Base-by-base conservation (phyloP, 2,329 filamentous ascomycete species). In the Colletotrichum brevisporum region DNA sequence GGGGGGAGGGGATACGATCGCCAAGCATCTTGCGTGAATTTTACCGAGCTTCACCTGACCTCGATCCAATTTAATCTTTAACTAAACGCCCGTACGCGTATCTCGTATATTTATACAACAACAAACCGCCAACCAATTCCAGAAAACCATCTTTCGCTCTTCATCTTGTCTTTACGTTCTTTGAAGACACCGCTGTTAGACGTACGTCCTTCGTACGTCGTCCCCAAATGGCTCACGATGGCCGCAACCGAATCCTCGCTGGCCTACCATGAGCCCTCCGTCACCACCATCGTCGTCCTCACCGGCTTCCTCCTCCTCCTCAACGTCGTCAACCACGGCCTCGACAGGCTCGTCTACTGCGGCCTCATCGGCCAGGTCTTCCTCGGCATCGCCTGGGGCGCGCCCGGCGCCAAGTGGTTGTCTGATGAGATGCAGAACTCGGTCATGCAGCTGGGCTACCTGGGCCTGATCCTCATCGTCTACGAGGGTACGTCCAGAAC, bases 301-400 rank as follows among this genome's bases (percentile, higher is more conserved):
- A 81, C 90, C 0, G 89, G 88, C 0, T 90, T 94, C 72, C 77
- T 94, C 0, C 75, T 93, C 0, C 76, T 88, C 0, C 83, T 93
- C 52, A 93, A 93, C 71, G 52, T 86, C 6, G 73, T 88, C 69
- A 89, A 90, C 71, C 82, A 82, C 63, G 74, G 84, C 0, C 82
- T 94, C 1, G 88, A 94, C 73, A 83, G 79, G 15, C 72, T 88
- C 0, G 75, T 93, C 0, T 93, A 91, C 76, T 94, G 91, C 74
- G 92, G 92, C 0, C 84, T 94, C 0, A 80, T 94, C 6, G 92
- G 91, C 1, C 91, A 95, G 73, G 84, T 95, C 15, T 81, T 94
- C 8, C 77, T 94, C 18, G 92, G 92, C 13, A 86, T 94, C 9
- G 86, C 89, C 9, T 95, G 88, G 87, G 92, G 92, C 9, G 86